These are phyloP conservation scores for Bolboschoenoplectus hybrid DNA, from an alignment of 202 grass and related monocot genomes.

Conservation along the genomic window DNA sequence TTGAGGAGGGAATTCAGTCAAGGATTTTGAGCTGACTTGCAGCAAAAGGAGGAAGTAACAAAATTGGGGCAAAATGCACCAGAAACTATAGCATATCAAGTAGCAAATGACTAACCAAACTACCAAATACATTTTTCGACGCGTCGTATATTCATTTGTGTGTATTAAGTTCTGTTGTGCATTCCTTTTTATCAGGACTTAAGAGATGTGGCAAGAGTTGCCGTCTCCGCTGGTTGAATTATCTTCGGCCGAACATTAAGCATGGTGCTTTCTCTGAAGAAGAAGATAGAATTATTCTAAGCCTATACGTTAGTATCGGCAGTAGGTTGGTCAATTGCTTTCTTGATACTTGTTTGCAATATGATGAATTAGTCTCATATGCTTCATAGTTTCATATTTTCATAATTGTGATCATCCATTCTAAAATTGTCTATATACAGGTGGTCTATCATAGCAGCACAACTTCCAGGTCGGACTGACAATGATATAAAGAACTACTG, in stretches of 20 bases:
- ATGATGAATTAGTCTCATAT: background rate
- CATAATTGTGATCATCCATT: slow-evolving; percentile 16
- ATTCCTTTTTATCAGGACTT: slow-evolving; percentile 52
- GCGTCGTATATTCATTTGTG: background rate
- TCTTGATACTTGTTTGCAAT: background rate
- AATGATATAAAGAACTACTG: slow-evolving; percentile 99
- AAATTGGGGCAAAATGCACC: background rate
- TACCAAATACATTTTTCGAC: background rate
- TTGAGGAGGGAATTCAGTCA: background rate
- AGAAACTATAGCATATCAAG: background rate
- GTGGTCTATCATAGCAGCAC: slow-evolving; percentile 97
- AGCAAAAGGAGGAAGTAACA: background rate
- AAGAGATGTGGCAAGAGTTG: slow-evolving; percentile 98
- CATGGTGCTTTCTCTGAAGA: slow-evolving; percentile 95
- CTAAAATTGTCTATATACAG: slow-evolving; percentile 45
- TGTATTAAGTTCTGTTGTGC: background rate
- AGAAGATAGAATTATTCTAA: slow-evolving; percentile 85
- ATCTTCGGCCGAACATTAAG: slow-evolving; percentile 93
- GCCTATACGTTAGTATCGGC: slow-evolving; percentile 94
- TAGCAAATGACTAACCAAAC: background rate
- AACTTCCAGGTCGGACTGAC: slow-evolving; percentile 94
- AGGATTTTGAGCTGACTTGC: background rate
- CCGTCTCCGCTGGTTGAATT: slow-evolving; percentile 97
- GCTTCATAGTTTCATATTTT: background rate
- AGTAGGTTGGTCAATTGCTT: slow-evolving; percentile 66